Evolutionary conservation across 2,329 filamentous ascomycete genomes (phyloP), one percentile per base, ranked within the genome.

Genomic region (Cadophora luteo-olivacea): DNA sequence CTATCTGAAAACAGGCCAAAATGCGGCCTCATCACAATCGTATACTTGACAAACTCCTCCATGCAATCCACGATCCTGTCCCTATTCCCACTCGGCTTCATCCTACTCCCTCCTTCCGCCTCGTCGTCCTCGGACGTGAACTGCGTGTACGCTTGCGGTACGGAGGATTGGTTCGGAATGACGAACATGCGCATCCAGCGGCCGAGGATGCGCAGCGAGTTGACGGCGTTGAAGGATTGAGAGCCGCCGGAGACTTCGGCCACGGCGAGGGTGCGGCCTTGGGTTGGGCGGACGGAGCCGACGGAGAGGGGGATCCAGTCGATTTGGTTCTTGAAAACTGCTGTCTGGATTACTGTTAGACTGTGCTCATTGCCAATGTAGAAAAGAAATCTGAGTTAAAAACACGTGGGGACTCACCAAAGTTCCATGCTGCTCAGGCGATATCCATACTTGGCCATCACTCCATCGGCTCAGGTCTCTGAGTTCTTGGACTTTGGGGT

Each of bases 21-120:
- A 72, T 89, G 85, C 29, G 85, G 84, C 64, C 87, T 79, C 87
- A 91, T 90, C 0, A 91, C 70, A 33, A 91, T 83, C 0, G 87
- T 91, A 74, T 89, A 90, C 76, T 91, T 91, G 4, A 91, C 88
- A 77, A 91, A 85, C 77, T 91, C 89, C 79, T 91, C 89, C 85
- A 90, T 90, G 70, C 87, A 89, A 78, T 91, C 88, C 1, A 90
- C 87, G 16, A 90, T 73, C 1, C 88, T 80, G 66, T 89, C 86
- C 12, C 88, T 78, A 70, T 90, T 89, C 0, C 81, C 80, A 74
- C 87, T 86, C 0, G 85, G 81, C 75, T 86, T 81, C 32, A 90
- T 79, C 41, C 86, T 78, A 58, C 70, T 16, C 64, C 73, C 33
- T 83, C 83, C n/a, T 41, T 64, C 33, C 4, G 7, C 22, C 22